A percentile compares a stretch with the other conserved stretches of the same genome.
These are phyloP conservation scores for Lentinus tigrinus DNA, from an alignment of 768 basidiomycete species.

Conservation along the genomic window DNA sequence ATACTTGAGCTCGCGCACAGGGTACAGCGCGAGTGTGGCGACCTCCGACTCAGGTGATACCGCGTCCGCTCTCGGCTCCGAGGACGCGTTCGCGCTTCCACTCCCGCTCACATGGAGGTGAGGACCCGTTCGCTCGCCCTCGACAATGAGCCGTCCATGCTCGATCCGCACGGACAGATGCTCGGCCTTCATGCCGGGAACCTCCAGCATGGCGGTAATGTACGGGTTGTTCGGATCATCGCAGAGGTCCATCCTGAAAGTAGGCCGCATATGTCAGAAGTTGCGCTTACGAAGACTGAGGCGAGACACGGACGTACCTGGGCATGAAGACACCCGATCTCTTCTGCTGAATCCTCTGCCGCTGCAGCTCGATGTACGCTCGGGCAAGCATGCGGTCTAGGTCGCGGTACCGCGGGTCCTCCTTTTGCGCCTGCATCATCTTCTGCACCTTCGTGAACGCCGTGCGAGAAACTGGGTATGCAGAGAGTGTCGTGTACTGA, in stretches of 20 bases:
- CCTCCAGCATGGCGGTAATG: constrained; percentile 37
- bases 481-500: not conserved
- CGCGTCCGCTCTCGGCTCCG: constrained; percentile 5
- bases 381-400: constrained; percentile 19
- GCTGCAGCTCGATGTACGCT: constrained; percentile 9
- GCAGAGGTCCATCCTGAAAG: constrained; percentile 38
- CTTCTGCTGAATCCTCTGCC: constrained; percentile 3
- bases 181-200: constrained; percentile 39
- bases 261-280: not conserved
- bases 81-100: not conserved
- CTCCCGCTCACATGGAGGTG: constrained; percentile 10
- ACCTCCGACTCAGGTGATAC: not conserved
- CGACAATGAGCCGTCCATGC: constrained; percentile 31
- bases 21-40: constrained; percentile 22
- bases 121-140: constrained; percentile 32
- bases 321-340: constrained; percentile 3
- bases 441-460: constrained; percentile 4
- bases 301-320: constrained; percentile 4
- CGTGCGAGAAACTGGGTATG: not conserved
- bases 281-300: not conserved
- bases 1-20: constrained; percentile 39
- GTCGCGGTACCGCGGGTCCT: constrained; percentile 10
- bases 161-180: constrained; percentile 36
- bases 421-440: constrained; percentile 3
- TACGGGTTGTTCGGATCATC: constrained; percentile 34